Evolutionary conservation across 306 rosid species (phyloP).

Genomic region (Acacia confusa): DNA sequence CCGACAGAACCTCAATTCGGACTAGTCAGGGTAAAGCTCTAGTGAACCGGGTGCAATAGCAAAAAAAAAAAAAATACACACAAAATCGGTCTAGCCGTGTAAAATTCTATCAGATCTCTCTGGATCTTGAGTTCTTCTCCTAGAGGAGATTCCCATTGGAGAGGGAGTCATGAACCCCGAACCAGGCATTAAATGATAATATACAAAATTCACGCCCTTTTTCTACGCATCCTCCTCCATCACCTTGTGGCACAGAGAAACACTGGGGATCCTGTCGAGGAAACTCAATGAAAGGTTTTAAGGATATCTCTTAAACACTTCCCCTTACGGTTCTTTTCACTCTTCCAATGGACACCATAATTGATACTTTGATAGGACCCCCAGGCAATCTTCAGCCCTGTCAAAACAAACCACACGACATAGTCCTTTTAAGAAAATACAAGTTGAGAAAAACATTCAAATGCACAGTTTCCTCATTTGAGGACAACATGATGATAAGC

Average conservation of each 20-base stretch:
- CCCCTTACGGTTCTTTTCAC: background rate
- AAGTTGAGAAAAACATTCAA: background rate
- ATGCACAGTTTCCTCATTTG: background rate
- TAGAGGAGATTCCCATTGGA: too few species aligned
- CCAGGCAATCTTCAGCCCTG: background rate
- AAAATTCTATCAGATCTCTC: too few species aligned
- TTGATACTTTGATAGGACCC: background rate
- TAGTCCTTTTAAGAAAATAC: background rate
- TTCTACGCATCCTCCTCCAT: background rate
- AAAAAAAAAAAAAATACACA: too few species aligned
- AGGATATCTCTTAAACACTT: background rate
- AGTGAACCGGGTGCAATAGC: too few species aligned
- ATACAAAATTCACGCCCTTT: too few species aligned
- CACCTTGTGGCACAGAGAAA: background rate
- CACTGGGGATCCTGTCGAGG: background rate
- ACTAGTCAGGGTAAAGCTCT: too few species aligned
- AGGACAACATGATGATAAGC: background rate
- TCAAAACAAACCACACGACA: background rate
- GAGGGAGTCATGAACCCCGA: too few species aligned
- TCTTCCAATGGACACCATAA: background rate
- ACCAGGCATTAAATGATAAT: too few species aligned
- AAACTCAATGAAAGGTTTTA: background rate
- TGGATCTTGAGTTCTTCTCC: too few species aligned
- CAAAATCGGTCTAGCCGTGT: rapidly evolving
- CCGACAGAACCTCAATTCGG: too few species aligned